phyloP scores from a whole-genome alignment of 2,329 filamentous ascomycete genomes.

The Fusarium begoniae region DNA sequence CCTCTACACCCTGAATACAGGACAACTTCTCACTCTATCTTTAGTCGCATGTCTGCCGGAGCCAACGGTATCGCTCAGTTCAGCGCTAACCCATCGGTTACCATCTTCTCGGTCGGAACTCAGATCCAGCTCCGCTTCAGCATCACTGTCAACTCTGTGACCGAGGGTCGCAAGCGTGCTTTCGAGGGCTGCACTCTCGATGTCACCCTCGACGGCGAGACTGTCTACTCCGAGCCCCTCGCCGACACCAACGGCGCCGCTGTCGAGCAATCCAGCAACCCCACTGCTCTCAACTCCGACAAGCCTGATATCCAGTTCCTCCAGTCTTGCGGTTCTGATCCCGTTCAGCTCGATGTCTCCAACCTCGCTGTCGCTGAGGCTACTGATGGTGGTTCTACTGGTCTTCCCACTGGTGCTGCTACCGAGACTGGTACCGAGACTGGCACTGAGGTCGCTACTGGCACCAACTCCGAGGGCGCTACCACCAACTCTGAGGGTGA shows the following conservation, averaged over 20 bases:
- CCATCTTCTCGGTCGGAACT: no score
- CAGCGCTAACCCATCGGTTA: not conserved
- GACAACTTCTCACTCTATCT: no score
- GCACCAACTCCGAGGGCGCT: not conserved
- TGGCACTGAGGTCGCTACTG: not conserved
- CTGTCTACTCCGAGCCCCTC: not conserved
- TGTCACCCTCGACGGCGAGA: not conserved
- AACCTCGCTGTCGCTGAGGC: conserved; percentile 11
- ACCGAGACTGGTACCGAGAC: conserved; percentile 36
- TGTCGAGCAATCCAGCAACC: not conserved
- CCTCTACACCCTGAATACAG: accelerated
- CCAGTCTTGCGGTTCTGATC: conserved; percentile 13
- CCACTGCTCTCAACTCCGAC: accelerated
- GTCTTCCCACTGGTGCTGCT: not conserved
- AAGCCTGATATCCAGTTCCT: conserved; percentile 1
- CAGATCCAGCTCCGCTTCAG: conserved; percentile 5
- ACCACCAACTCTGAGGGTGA: conserved; percentile 9
- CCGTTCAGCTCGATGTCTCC: not conserved
- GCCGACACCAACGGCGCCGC: not conserved
- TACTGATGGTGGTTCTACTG: not conserved
- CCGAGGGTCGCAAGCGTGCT: not conserved
- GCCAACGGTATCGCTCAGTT: not conserved
- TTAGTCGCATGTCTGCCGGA: not conserved
- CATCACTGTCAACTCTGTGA: accelerated
- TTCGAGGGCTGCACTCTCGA: conserved; percentile 2